Base-by-base conservation (phyloP, 176 grass and related monocot species). In the Aegilops bicornis region DNA sequence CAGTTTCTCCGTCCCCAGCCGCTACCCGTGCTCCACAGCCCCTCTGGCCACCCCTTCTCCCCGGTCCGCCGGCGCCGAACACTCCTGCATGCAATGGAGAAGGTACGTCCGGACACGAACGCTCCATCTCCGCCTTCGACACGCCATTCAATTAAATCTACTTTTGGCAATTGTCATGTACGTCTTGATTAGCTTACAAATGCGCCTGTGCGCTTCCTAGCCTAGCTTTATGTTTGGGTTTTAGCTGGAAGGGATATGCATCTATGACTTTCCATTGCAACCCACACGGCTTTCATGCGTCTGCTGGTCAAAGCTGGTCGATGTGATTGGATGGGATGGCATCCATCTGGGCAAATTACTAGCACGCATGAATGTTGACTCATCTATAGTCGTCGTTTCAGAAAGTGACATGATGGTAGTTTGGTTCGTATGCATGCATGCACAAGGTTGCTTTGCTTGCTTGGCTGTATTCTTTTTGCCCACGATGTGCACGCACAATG, bases 241-340 rank as follows among this genome's bases (percentile, higher is more conserved):
- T 77, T 39, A 64, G 56, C 4, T 37, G 31, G 56, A 39, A 60
- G 2, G 20, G 17, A 3, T 60, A 60, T 40, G 58, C 16, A 73
- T 85, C 17, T 5, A 42, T 4, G 11, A 39, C 8, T 33, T 82
- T 79, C 16, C 59, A 58, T 77, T 76, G 5, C 8, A 22, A 29
- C 37, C 32, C 37, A 58, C 42, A 42, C 43, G 13, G 45, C 45
- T 48, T 75, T 27, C 31, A 20, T 50, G 58, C 32, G 10, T 15
- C 43, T 27, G 7, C 2, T 22, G 22, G 82, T 85, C 87, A 85
- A 89, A 61, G 43, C 20, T 74, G 76, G 14, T 50, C 47, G 15
- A 27, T 45, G 42, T 45, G 42, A 45, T 47, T 47, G 43, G 43
- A 47, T 47, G 43, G 43, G 3, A 47, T 14, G 43, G 43, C 12